Evolutionary conservation across 1,139 yeast species (phyloP), one percentile per base, ranked within the genome.

Genomic region (Scheffersomyces stambukii): DNA sequence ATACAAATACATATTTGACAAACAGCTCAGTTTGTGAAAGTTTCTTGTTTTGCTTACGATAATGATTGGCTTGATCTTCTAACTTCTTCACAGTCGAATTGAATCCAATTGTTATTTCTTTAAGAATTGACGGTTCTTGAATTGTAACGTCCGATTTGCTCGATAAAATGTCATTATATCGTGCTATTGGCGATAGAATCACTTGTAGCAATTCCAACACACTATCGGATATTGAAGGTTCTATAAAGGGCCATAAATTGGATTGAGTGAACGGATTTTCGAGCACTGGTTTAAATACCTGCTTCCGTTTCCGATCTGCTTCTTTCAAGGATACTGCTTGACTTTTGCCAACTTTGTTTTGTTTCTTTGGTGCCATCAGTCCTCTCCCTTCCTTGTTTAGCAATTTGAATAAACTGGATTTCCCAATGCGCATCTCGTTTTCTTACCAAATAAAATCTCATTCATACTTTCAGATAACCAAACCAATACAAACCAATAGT

Each of bases 211-310:
- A 51, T 13, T 70, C 72, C 8, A 69, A 28, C 4, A 77, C 51
- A 29, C 60, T 60, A 2, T 37, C 34, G 3, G 69, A 66, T 1
- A 53, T 37, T 4, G 58, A 51, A 1, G 66, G 65, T 3, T 58
- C 64, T 1, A 76, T 52, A 18, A 51, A 50, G 2, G 83, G 83
- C 78, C 82, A 77, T 18, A 50, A 30, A 28, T 57, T 57, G 1
- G 69, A 57, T 31, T 61, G 65, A 0, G 81, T 70, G 43, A 57
- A 76, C 3, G 84, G 82, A 38, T 75, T 76, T 20, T 77, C 78
- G 13, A 78, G 57, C 4, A 78, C 60, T 0, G 84, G 81, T 45
- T 75, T 77, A 48, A 72, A 74, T 3, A 76, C 73, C 36, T 73
- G 76, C 30, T 67, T 57, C 30, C 70, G 57, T 39, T 66, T 69